Conservation (phyloP, 1,139 yeast genomes). For the Taiozyma sp. region DNA sequence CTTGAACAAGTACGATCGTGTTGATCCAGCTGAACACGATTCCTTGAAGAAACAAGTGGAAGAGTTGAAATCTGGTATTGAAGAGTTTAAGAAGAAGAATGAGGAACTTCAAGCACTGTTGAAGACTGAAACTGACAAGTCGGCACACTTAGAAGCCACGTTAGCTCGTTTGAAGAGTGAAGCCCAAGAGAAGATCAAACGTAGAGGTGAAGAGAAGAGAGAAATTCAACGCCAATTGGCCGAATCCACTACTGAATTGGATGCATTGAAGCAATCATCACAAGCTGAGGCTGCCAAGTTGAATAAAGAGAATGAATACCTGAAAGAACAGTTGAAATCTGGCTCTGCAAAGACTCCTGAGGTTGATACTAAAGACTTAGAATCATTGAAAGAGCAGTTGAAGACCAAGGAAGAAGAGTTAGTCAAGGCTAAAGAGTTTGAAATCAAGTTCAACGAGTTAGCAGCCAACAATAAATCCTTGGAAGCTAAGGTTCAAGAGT, state of each 20-base stretch:
- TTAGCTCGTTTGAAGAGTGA: slow-evolving; percentile 26
- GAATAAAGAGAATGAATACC: slow-evolving; percentile 10
- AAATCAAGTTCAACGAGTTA: slow-evolving; percentile 23
- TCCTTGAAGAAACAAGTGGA: slow-evolving; percentile 30
- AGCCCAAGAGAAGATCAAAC: slow-evolving; percentile 35
- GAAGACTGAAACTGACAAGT: slow-evolving; percentile 14
- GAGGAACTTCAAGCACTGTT: slow-evolving; percentile 9
- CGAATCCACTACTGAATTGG: slow-evolving; percentile 9
- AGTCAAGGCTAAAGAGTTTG: slow-evolving; percentile 25
- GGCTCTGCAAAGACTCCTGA: background rate
- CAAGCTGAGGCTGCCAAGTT: slow-evolving; percentile 13
- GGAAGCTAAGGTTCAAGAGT: slow-evolving; percentile 20
- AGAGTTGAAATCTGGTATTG: slow-evolving; percentile 15
- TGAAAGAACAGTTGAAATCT: slow-evolving; percentile 5
- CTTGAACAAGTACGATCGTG: slow-evolving; percentile 40
- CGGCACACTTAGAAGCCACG: slow-evolving; percentile 26
- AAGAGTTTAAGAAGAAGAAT: slow-evolving; percentile 9
- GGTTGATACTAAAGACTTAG: slow-evolving; percentile 19
- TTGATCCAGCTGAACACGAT: slow-evolving; percentile 43
- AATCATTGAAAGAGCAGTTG: slow-evolving; percentile 24
- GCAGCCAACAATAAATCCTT: slow-evolving; percentile 5
- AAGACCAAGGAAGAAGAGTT: slow-evolving; percentile 15
- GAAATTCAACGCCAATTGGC: slow-evolving; percentile 1
- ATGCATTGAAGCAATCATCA: slow-evolving; percentile 5
- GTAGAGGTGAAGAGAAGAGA: slow-evolving; percentile 28